Conservation (phyloP, 169 alveolate species). For the Miamiensis avidus region DNA sequence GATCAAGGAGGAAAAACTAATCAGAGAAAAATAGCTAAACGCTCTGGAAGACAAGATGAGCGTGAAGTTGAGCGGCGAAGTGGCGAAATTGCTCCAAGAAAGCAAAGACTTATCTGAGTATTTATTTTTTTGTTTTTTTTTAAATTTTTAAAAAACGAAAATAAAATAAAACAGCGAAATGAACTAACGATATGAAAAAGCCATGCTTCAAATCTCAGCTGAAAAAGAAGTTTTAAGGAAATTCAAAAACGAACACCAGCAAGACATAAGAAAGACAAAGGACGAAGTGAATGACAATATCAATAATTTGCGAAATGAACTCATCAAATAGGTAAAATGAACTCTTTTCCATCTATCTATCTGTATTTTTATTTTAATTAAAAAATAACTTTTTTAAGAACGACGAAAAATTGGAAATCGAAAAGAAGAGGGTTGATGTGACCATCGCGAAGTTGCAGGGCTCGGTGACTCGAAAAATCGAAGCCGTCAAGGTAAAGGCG, state of each 20-base stretch:
- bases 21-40: no score
- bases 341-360: no score
- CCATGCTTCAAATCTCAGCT: not conserved
- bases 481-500: not conserved
- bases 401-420: constrained; percentile 8
- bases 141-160: no score
- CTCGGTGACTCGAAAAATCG: not conserved
- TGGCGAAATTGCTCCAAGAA: no score
- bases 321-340: not conserved
- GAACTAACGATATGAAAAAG: not conserved
- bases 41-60: no score
- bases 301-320: not conserved
- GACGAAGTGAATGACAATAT: not conserved
- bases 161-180: not conserved
- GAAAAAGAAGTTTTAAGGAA: not conserved
- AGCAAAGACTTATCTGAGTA: no score
- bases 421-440: constrained; percentile 12
- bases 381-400: not conserved
- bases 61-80: no score
- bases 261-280: not conserved
- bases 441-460: not conserved
- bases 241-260: not conserved
- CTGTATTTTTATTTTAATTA: no score
- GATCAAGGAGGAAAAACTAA: no score
- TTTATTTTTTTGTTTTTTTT: no score